Evolutionary conservation across 768 basidiomycete species (phyloP).

Genomic region (Crassisporium funariophilum): DNA sequence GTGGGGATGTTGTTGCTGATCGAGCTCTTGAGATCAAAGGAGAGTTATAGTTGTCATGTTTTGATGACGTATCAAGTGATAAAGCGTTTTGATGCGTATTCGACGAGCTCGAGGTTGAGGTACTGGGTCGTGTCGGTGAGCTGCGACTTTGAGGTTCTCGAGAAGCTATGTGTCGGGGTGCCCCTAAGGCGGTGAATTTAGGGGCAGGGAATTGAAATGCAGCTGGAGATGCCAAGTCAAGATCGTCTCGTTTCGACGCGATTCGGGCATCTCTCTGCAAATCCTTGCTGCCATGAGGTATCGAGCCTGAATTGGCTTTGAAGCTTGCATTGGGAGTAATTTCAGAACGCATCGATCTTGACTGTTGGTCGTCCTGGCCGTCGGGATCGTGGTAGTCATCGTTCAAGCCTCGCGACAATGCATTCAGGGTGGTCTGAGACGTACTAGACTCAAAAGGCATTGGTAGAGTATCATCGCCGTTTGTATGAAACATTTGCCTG

Average conservation of each 20-base stretch:
- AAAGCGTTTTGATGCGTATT: constrained; percentile 56
- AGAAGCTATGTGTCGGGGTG: not conserved
- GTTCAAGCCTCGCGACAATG: too few species aligned
- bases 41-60: constrained; percentile 23
- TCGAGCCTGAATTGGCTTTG: too few species aligned
- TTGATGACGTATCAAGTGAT: constrained; percentile 52
- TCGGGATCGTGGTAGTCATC: too few species aligned
- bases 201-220: constrained; percentile 45
- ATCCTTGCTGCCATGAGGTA: too few species aligned
- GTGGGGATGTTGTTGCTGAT: constrained; percentile 45
- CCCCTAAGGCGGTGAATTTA: not conserved
- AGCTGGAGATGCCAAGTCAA: constrained; percentile 36
- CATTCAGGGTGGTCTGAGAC: too few species aligned
- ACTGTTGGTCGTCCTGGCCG: too few species aligned
- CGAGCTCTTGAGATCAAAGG: constrained; percentile 42
- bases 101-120: constrained; percentile 15
- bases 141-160: not conserved
- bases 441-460: too few species aligned
- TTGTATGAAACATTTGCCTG: too few species aligned
- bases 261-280: too few species aligned
- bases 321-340: too few species aligned
- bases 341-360: too few species aligned
- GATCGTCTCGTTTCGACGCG: constrained; percentile 18
- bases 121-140: not conserved
- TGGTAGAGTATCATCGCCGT: too few species aligned